phyloP scores from a whole-genome alignment of 129 eudicot genomes.

The Saussurea involucrata region DNA sequence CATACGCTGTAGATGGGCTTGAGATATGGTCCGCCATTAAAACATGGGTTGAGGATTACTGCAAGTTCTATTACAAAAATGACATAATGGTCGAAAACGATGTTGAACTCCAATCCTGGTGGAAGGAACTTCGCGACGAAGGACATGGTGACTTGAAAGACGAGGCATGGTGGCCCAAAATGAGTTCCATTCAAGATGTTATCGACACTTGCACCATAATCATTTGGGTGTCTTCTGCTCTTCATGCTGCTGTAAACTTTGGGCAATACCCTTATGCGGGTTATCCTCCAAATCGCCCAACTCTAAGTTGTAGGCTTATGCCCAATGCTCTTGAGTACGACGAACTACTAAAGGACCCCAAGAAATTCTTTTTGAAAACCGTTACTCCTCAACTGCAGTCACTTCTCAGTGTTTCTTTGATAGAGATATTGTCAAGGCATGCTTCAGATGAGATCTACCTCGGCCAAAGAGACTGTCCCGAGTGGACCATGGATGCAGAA shows the following conservation, averaged over 20 bases:
- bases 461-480: slow-evolving; percentile 38
- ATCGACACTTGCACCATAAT: slow-evolving; percentile 31
- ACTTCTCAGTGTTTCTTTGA: slow-evolving; percentile 32
- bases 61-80: slow-evolving; percentile 29
- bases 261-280: slow-evolving; percentile 54
- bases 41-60: slow-evolving; percentile 43
- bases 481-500: slow-evolving; percentile 36
- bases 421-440: slow-evolving; percentile 41
- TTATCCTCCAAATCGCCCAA: slow-evolving; percentile 44
- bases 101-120: slow-evolving; percentile 49
- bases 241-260: slow-evolving; percentile 51
- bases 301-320: slow-evolving; percentile 32
- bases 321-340: slow-evolving; percentile 45
- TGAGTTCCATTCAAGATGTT: slow-evolving; percentile 27
- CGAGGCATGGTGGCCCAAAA: slow-evolving; percentile 46
- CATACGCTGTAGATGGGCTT: slow-evolving; percentile 49
- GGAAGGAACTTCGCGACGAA: slow-evolving; percentile 41
- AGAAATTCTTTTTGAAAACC: slow-evolving; percentile 30
- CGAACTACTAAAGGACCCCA: slow-evolving; percentile 35
- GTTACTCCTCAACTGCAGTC: slow-evolving; percentile 31
- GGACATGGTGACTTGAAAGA: slow-evolving; percentile 50
- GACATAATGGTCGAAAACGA: slow-evolving; percentile 28
- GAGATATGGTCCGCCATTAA: slow-evolving; percentile 47
- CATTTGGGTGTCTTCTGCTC: slow-evolving; percentile 45
- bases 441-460: slow-evolving; percentile 35